phyloP scores from a whole-genome alignment of 371 early-diverging fungal species.

The Zychaea mexicana region DNA sequence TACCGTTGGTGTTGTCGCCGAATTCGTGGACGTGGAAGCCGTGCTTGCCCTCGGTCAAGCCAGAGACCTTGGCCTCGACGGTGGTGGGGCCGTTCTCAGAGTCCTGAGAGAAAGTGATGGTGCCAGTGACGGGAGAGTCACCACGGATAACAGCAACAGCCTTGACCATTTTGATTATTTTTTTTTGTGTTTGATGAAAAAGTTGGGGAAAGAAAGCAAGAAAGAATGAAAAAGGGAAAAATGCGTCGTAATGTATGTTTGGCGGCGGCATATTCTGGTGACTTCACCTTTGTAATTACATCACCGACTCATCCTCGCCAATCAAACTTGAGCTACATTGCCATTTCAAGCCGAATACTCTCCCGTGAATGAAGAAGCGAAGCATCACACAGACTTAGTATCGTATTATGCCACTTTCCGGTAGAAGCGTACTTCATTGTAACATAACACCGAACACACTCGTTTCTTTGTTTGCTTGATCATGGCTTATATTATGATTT shows the following conservation, averaged over 20 bases:
- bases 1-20: conserved; percentile 84
- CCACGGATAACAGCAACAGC: conserved; percentile 80
- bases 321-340: not conserved
- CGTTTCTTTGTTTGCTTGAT: no score
- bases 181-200: not conserved
- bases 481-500: no score
- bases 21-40: conserved; percentile 93
- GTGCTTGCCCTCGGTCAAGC: conserved; percentile 82
- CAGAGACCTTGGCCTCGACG: conserved; percentile 68
- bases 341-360: no score
- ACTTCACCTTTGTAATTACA: not conserved
- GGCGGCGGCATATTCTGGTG: not conserved
- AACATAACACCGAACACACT: no score
- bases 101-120: conserved; percentile 77
- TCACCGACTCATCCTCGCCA: not conserved
- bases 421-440: no score
- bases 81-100: conserved; percentile 59
- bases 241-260: not conserved
- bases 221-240: not conserved
- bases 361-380: no score
- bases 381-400: no score
- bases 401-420: no score
- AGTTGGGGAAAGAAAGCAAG: conserved; percentile 5
- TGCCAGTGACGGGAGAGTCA: conserved; percentile 64
- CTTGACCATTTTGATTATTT: conserved; percentile 76